Evolutionary conservation across 2,329 filamentous ascomycete genomes (phyloP).

Genomic region (Curvularia lunata): DNA sequence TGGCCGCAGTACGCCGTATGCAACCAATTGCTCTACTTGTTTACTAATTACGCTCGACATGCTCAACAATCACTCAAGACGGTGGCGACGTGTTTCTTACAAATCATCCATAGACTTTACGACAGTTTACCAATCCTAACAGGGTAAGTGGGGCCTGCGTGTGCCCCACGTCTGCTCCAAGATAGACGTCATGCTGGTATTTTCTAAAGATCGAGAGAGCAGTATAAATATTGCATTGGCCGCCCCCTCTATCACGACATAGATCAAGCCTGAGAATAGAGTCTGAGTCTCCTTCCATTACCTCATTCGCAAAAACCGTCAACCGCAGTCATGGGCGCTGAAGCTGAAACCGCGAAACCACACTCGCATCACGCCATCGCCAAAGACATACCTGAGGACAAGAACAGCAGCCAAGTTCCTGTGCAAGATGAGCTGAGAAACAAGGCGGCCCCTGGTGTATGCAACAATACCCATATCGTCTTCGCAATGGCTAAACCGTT

Average conservation of each 20-base stretch:
- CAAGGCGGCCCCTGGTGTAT: conserved; percentile 51
- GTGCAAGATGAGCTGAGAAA: conserved; percentile 46
- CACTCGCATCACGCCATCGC: conserved; percentile 44
- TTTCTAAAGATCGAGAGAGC: conserved; percentile 26
- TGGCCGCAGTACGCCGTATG: conserved; percentile 1
- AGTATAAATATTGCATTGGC: conserved; percentile 31
- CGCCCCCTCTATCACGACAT: conserved; percentile 5
- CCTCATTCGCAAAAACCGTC: not conserved
- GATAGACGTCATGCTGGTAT: conserved; percentile 28
- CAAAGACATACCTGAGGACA: conserved; percentile 41
- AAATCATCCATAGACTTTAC: conserved; percentile 26
- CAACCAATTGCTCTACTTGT: not conserved
- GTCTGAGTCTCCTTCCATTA: not conserved
- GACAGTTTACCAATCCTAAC: conserved; percentile 12
- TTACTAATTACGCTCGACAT: not conserved
- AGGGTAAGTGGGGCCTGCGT: conserved; percentile 24
- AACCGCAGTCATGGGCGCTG: conserved; percentile 29
- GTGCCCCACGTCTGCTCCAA: conserved; percentile 18
- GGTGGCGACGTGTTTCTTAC: conserved; percentile 23
- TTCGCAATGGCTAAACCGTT: conserved; percentile 9
- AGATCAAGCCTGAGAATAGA: conserved; percentile 5
- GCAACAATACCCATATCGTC: not conserved
- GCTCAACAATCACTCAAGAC: not conserved
- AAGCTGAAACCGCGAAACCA: conserved; percentile 31
- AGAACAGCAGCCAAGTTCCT: conserved; percentile 15